Base-by-base conservation (phyloP, 1,284 basidiomycete genomes). In the Leccinum glutinopallens region DNA sequence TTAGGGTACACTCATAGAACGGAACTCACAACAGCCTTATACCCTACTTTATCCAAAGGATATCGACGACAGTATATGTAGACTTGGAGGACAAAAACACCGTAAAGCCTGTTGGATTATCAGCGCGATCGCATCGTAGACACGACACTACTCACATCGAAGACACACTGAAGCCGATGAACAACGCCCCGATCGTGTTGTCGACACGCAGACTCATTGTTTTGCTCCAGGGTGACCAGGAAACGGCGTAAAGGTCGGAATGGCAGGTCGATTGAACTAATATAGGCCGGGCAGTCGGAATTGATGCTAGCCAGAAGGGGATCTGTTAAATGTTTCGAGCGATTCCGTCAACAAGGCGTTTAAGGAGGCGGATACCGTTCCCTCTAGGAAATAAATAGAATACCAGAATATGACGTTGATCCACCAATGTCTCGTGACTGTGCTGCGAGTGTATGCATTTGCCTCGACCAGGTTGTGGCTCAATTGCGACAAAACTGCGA, bases 121-220 rank as follows among this genome's bases (percentile, higher is more conserved):
- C 15, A 62, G 63, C 39, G 1, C 22, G 37, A 29, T 7, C 19
- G 37, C 59, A 13, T 53, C 32, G 22, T 35, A 37, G 25, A 51
- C 32, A 53, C 35, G 29, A 62, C 4, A 75, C 75, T 33, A 78
- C 76, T 78, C 81, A 83, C 72, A 68, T 64, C 65, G 63, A 61
- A 54, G 87, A 85, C 19, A 80, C 71, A n/a, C 79, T 80, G 72
- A 87, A 87, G 59, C 88, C 87, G 64, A 87, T 73, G 66, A 84
- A 79, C 59, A 81, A 76, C 19, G 88, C 87, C 58, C 87, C 87
- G 9, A 89, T 79, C 1, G 87, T 89, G 68, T 81, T 79, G 73
- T 84, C 79, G 59, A 85, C 66, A 4, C 62, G 69, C 1, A 68
- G 5, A 13, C 6, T 7, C 76, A 76, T 74, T 32, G 58, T 51